A percentile compares a stretch with the other conserved stretches of the same genome.
phyloP scores from a whole-genome alignment of 495 filamentous ascomycete genomes.

The Antarctomyces pellizariae region DNA sequence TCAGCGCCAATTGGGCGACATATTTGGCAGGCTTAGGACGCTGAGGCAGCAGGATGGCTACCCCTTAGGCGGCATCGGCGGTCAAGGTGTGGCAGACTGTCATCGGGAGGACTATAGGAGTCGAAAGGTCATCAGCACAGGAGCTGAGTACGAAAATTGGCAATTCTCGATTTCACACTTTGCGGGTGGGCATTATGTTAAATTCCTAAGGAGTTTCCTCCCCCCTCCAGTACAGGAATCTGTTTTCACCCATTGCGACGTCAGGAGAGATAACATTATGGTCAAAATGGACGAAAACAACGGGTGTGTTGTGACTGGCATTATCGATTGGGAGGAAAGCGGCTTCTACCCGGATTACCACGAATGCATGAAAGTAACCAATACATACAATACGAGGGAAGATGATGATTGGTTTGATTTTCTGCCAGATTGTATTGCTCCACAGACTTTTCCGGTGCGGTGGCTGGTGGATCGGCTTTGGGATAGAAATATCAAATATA shows the following conservation, averaged over 20 bases:
- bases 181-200: slow-evolving; percentile 12
- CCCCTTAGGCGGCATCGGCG: too few relatives aligned
- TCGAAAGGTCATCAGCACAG: too few relatives aligned
- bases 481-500: slow-evolving; percentile 7
- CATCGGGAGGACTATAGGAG: too few relatives aligned
- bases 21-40: too few relatives aligned
- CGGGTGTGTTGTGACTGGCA: slow-evolving; percentile 10
- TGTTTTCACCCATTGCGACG: slow-evolving; percentile 20
- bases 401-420: slow-evolving; percentile 16
- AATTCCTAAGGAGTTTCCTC: slow-evolving; percentile 13
- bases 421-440: slow-evolving; percentile 12
- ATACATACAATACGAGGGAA: slow-evolving; percentile 11
- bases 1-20: slow-evolving; percentile 13
- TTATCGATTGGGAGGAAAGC: slow-evolving; percentile 18
- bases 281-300: slow-evolving; percentile 12
- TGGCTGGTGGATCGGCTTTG: slow-evolving; percentile 18
- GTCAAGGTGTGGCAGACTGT: too few relatives aligned
- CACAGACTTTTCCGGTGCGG: slow-evolving; percentile 7
- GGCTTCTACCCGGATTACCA: slow-evolving; percentile 13
- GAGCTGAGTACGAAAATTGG: slow-evolving; percentile 14
- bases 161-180: slow-evolving; percentile 14
- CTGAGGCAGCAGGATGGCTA: too few relatives aligned
- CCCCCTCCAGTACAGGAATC: slow-evolving; percentile 1
- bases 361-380: slow-evolving; percentile 14
- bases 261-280: slow-evolving; percentile 19